These are phyloP conservation scores for Globisporangium orthogonon DNA, from an alignment of 352 stramenopile species.

Conservation along the genomic window DNA sequence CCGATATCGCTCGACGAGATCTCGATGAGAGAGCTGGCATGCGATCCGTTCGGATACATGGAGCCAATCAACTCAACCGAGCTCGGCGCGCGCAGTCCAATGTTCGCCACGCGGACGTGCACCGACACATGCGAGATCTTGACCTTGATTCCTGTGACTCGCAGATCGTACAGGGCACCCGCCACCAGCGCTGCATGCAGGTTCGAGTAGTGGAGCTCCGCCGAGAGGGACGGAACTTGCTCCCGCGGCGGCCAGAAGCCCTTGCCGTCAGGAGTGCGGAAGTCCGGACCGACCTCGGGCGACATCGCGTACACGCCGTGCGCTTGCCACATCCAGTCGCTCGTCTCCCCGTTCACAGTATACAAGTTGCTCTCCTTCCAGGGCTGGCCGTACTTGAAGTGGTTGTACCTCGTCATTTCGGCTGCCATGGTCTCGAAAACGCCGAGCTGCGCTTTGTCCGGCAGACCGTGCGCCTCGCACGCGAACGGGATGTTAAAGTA, in stretches of 20 bases:
- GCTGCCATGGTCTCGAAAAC: conserved; percentile 47
- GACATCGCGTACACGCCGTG: conserved; percentile 85
- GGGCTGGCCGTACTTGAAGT: conserved; percentile 67
- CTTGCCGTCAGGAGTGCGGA: conserved; percentile 22
- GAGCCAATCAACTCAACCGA: conserved; percentile 30
- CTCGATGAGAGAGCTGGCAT: conserved; percentile 18
- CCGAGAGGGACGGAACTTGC: conserved; percentile 46
- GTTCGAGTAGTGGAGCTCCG: conserved; percentile 75
- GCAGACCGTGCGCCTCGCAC: conserved; percentile 53
- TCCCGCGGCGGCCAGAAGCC: conserved; percentile 69
- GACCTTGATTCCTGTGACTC: conserved; percentile 19
- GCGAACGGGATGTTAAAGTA: conserved; percentile 84
- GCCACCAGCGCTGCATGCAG: conserved; percentile 40
- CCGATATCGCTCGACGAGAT: conserved; percentile 15
- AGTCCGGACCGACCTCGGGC: conserved; percentile 67
- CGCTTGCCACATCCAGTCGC: conserved; percentile 80
- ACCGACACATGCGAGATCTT: conserved; percentile 17
- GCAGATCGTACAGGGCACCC: conserved; percentile 48
- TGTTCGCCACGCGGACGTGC: conserved; percentile 29
- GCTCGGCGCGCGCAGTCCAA: conserved; percentile 21
- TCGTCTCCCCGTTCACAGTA: conserved; percentile 83
- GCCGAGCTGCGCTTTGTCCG: conserved; percentile 19
- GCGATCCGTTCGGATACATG: conserved; percentile 26
- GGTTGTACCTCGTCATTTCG: conserved; percentile 73
- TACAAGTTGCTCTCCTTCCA: conserved; percentile 85